Evolutionary conservation across 179 eudicot species (phyloP).

Genomic region (Vitellaria paradoxa): DNA sequence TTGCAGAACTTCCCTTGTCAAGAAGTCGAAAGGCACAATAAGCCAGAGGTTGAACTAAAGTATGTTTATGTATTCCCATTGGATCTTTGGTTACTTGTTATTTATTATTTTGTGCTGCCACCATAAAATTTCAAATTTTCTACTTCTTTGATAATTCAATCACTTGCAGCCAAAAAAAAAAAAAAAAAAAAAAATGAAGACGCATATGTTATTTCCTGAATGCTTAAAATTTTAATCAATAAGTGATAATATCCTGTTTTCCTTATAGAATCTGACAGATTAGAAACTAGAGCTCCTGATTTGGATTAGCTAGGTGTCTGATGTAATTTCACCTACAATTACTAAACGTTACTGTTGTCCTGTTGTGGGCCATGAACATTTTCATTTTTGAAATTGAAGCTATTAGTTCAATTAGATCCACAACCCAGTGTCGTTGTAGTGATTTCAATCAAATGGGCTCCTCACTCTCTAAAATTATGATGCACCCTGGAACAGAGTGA

Average conservation of each 20-base stretch:
- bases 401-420: neutral
- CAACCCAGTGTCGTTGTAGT: neutral
- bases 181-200: neutral
- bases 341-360: neutral
- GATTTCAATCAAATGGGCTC: neutral
- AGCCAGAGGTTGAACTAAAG: slow-evolving; percentile 98
- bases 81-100: neutral
- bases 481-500: neutral
- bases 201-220: neutral
- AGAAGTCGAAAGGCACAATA: slow-evolving; percentile 98
- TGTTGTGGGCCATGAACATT: neutral
- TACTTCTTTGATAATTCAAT: neutral
- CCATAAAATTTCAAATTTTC: neutral
- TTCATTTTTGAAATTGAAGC: neutral
- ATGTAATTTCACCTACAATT: neutral
- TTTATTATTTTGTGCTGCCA: neutral
- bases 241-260: neutral
- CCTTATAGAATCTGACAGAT: neutral
- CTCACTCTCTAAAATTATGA: neutral
- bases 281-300: neutral
- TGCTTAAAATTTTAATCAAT: neutral
- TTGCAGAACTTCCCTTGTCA: slow-evolving; percentile 98
- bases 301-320: neutral
- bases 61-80: slow-evolving; percentile 33
- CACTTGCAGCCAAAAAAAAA: neutral